Evolutionary conservation across 1,139 yeast genomes (phyloP).

Genomic region (Candida sp.): DNA sequence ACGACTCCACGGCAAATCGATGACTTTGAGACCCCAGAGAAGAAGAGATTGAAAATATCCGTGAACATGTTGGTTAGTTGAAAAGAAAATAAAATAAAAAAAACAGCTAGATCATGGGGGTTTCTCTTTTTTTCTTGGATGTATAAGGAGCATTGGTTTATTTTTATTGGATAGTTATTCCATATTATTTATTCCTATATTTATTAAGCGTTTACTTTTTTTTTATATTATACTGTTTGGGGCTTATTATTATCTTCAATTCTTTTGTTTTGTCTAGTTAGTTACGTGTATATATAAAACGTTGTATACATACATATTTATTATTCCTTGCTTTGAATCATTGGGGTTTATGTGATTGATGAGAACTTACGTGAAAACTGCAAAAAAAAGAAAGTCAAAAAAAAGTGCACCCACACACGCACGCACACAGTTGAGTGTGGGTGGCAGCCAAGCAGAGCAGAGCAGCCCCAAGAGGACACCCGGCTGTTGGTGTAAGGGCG

Average conservation of each 20-base stretch:
- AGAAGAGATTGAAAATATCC: slow-evolving; percentile 45
- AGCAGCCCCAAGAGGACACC: background rate
- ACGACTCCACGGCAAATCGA: slow-evolving; percentile 6
- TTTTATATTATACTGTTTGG: background rate
- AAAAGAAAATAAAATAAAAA: background rate
- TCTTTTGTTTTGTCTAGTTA: background rate
- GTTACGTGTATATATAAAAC: background rate
- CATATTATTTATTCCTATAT: slow-evolving; percentile 1
- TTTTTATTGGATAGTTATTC: background rate
- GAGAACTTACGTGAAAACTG: background rate
- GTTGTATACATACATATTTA: background rate
- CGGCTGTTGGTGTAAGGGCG: too few relatives aligned
- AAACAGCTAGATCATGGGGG: background rate
- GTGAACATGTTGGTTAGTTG: slow-evolving; percentile 52
- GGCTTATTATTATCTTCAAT: background rate
- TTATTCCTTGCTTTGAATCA: background rate
- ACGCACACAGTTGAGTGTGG: background rate
- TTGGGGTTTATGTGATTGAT: background rate
- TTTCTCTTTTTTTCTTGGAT: background rate
- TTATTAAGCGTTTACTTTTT: background rate
- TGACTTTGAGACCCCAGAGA: slow-evolving; percentile 31
- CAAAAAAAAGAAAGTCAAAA: background rate
- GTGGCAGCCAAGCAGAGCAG: background rate
- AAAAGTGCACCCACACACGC: background rate
- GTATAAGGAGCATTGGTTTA: background rate